A percentile compares a stretch with the other conserved stretches of the same genome.
Evolutionary conservation across 2,329 filamentous ascomycete genomes (phyloP).

Genomic region (Sclerotinia subarctica): DNA sequence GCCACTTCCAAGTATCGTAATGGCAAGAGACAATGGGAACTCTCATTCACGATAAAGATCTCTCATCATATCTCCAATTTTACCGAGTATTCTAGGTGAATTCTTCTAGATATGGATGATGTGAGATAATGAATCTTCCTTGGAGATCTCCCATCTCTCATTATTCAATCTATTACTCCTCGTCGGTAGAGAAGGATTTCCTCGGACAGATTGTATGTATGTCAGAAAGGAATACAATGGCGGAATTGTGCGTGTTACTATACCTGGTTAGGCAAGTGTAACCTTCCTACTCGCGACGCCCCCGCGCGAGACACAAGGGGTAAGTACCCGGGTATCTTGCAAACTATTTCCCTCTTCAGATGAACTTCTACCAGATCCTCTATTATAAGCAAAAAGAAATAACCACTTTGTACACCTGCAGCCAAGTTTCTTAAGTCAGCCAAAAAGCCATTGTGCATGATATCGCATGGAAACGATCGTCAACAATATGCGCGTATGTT

Average conservation of each 20-base stretch:
- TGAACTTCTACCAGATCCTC: not conserved
- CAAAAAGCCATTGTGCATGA: not conserved
- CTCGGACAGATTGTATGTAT: too few species aligned
- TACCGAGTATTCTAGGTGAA: not conserved
- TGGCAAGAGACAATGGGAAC: not conserved
- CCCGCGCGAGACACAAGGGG: not conserved
- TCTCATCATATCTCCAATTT: not conserved
- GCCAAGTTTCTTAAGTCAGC: not conserved
- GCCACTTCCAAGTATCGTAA: too few species aligned
- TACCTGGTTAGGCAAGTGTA: not conserved
- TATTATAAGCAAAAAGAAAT: not conserved
- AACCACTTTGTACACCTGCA: not conserved
- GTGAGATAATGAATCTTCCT: not conserved
- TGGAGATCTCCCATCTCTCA: not conserved
- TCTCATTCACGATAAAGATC: not conserved
- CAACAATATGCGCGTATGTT: not conserved
- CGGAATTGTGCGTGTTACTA: constrained; percentile 7
- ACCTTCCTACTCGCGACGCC: constrained; percentile 11
- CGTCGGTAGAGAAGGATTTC: not conserved
- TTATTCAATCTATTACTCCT: too few species aligned
- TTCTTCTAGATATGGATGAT: not conserved
- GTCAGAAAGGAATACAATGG: constrained; percentile 2
- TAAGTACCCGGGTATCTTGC: not conserved
- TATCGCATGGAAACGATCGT: not conserved
- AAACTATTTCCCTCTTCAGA: not conserved